Base-by-base conservation (phyloP, 2,329 filamentous ascomycete species). In the Paradendryphiella salina region DNA sequence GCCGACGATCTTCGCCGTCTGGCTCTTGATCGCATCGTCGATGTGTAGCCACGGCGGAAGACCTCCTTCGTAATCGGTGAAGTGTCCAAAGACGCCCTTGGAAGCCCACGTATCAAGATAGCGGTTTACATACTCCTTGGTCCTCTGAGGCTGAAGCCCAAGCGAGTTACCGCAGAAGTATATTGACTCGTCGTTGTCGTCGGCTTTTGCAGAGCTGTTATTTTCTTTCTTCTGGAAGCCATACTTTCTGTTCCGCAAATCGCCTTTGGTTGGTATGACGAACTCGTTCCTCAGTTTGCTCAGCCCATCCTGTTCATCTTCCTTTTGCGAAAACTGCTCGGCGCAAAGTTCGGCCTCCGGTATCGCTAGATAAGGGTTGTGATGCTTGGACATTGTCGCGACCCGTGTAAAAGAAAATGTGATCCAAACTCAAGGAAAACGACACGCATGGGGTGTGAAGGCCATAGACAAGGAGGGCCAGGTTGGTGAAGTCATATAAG, bases 131-230 rank as follows among this genome's bases (percentile, higher is more conserved):
- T 89, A 85, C 13, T 80, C 76, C 14, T 82, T 78, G 0, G 86
- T 85, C 11, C 82, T 81, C 55, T 82, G 84, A 36, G 92, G 90
- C 71, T 96, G 91, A 3, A 93, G 82, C 31, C 91, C 91, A 1
- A 96, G 81, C 0, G 90, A 96, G 76, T 96, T 96, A 49, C 92
- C 92, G 60, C 90, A 93, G 57, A 96, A 85, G 73, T 96, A 96
- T 52, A 90, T 86, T 52, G 80, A 82, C 39, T 76, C 75, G 21
- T 78, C 75, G 29, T 50, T 35, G 18, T 60, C 53, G 21, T 63
- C 44, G n/a, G 77, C 61, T 11, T 64, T 63, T 15, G 58, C 13
- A 10, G 23, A 31, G 28, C 44, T 28, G n/a, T 33, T 31, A 20
- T 47, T 26, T 28, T 48, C 18, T 13, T 44, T 51, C 31, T 44